These are phyloP conservation scores for Termitomyces sp. DNA, from an alignment of 768 basidiomycete species.

Conservation along the genomic window DNA sequence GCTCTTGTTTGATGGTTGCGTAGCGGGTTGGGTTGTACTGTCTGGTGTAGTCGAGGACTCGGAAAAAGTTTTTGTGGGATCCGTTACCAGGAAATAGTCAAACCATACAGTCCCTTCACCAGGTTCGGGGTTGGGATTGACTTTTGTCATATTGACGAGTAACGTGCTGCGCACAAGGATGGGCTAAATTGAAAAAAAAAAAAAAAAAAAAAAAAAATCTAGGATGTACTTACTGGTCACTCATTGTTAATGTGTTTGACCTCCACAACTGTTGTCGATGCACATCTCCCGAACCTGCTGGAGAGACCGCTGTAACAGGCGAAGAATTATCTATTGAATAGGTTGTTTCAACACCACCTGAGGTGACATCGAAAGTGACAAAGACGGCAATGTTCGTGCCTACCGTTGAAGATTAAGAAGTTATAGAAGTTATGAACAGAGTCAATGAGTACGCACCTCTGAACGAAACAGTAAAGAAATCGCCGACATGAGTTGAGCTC, in stretches of 20 bases:
- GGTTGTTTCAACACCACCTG: conserved; percentile 34
- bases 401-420: conserved; percentile 9
- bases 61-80: conserved; percentile 23
- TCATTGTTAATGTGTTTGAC: conserved; percentile 23
- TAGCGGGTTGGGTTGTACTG: conserved; percentile 5
- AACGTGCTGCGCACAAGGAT: conserved; percentile 25
- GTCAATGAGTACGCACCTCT: conserved; percentile 22
- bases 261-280: conserved; percentile 36
- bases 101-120: conserved; percentile 43
- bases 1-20: not conserved
- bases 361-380: conserved; percentile 33
- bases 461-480: conserved; percentile 34
- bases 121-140: conserved; percentile 23
- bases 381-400: conserved; percentile 34
- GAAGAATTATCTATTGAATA: conserved; percentile 33
- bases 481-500: conserved; percentile 33
- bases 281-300: conserved; percentile 27
- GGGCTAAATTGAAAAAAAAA: not conserved
- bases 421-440: not conserved
- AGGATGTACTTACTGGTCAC: conserved; percentile 36
- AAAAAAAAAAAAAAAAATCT: not conserved
- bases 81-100: conserved; percentile 35
- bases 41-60: conserved; percentile 2
- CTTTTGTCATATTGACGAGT: conserved; percentile 33
- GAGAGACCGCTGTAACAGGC: conserved; percentile 25